phyloP scores from a whole-genome alignment of 352 stramenopile genomes.

The Pythium insidiosum region DNA sequence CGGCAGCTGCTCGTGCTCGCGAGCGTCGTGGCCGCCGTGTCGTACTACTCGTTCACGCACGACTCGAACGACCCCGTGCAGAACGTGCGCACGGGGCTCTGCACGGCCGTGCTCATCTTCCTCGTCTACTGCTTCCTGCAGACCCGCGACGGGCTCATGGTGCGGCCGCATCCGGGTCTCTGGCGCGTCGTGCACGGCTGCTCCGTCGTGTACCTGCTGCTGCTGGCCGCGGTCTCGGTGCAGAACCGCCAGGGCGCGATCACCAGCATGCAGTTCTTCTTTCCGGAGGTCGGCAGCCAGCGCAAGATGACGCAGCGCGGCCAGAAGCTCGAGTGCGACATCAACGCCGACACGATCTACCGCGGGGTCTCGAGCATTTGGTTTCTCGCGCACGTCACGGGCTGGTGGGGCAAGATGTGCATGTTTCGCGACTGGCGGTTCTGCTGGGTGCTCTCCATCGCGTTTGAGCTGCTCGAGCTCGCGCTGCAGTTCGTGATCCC shows the following conservation, averaged over 20 bases:
- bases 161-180: slow-evolving; percentile 65
- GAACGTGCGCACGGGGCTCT: slow-evolving; percentile 58
- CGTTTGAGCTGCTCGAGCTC: slow-evolving; percentile 89
- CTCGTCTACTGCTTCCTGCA: slow-evolving; percentile 84
- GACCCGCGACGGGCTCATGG: slow-evolving; percentile 68
- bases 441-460: slow-evolving; percentile 86
- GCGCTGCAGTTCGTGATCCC: slow-evolving; percentile 86
- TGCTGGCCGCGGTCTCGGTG: slow-evolving; percentile 57
- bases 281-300: slow-evolving; percentile 54
- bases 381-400: slow-evolving; percentile 80
- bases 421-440: slow-evolving; percentile 93
- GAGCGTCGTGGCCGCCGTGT: slow-evolving; percentile 45
- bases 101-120: slow-evolving; percentile 66
- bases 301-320: slow-evolving; percentile 19
- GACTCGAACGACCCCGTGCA: slow-evolving; percentile 57
- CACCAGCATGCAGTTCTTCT: slow-evolving; percentile 59
- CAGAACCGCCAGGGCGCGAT: slow-evolving; percentile 62
- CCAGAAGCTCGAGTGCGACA: slow-evolving; percentile 45
- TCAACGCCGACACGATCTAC: slow-evolving; percentile 51
- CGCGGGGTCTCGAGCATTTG: slow-evolving; percentile 74
- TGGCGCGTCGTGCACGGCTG: slow-evolving; percentile 77
- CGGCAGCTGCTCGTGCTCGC: slow-evolving; percentile 70
- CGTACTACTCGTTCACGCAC: slow-evolving; percentile 80
- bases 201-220: slow-evolving; percentile 68
- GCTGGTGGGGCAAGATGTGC: slow-evolving; percentile 91